Percentiles rank a stretch among this genome's conserved stretches.
These are phyloP conservation scores for Neurospora sp. DNA, from an alignment of 495 filamentous ascomycete species.

Conservation along the genomic window DNA sequence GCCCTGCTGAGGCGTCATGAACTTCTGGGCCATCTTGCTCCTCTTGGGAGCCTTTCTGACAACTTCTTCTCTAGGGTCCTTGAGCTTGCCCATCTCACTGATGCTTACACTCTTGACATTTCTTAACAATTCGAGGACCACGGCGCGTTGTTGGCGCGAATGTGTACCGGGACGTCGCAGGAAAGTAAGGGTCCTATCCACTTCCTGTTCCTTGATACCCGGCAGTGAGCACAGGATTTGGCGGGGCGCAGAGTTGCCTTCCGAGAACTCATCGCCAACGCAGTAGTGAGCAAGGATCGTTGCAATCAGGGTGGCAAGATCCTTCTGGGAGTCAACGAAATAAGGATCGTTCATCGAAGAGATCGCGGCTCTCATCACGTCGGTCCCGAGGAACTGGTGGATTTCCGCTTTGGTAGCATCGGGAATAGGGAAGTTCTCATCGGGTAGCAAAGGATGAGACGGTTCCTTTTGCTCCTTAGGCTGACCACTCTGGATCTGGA, in stretches of 20 bases:
- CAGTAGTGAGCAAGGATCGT: conserved; percentile 66
- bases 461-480: background rate
- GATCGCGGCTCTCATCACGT: conserved; percentile 74
- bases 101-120: conserved; percentile 82
- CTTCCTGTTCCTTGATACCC: conserved; percentile 42
- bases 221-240: conserved; percentile 44
- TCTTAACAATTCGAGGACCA: conserved; percentile 80
- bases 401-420: conserved; percentile 49
- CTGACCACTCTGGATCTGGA: conserved; percentile 21
- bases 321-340: conserved; percentile 93
- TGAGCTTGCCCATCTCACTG: conserved; percentile 81
- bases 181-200: conserved; percentile 51
- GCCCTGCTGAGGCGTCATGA: conserved; percentile 31
- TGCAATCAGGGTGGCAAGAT: conserved; percentile 80
- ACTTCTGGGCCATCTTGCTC: conserved; percentile 49
- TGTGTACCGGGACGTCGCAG: conserved; percentile 40
- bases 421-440: conserved; percentile 38
- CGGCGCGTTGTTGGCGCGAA: conserved; percentile 64
- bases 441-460: background rate
- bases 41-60: conserved; percentile 10
- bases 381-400: conserved; percentile 80
- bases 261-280: conserved; percentile 16
- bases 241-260: conserved; percentile 48
- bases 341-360: conserved; percentile 88
- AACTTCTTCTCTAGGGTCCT: conserved; percentile 26